These are phyloP conservation scores for Solanum medicagineum DNA, from an alignment of 257 asterid genomes.

Conservation along the genomic window DNA sequence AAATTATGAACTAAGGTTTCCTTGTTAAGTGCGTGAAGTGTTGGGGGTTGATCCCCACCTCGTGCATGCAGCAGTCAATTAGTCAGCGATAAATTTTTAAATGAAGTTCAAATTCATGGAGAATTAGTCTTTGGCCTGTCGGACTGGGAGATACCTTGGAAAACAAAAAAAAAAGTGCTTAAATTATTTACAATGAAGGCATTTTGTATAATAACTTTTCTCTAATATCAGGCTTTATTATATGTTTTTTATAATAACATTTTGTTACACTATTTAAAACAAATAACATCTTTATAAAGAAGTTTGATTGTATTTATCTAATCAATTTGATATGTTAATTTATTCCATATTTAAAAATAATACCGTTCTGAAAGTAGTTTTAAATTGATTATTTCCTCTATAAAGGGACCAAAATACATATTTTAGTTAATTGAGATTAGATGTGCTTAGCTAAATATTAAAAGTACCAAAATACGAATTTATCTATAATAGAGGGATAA, in stretches of 20 bases:
- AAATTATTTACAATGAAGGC: not conserved
- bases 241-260: too few relatives aligned
- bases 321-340: not conserved
- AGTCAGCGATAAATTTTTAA: accelerated
- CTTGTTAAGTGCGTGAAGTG: not conserved
- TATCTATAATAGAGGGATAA: not conserved
- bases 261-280: too few relatives aligned
- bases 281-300: not conserved
- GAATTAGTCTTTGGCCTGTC: too few relatives aligned
- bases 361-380: not conserved
- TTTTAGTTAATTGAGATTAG: not conserved
- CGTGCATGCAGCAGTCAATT: too few relatives aligned
- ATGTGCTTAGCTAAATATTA: not conserved
- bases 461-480: not conserved
- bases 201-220: too few relatives aligned
- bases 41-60: too few relatives aligned
- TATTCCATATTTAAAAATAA: too few relatives aligned
- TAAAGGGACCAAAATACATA: not conserved
- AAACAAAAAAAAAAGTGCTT: not conserved
- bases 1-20: not conserved
- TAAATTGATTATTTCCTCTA: too few relatives aligned
- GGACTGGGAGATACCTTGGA: too few relatives aligned
- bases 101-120: too few relatives aligned
- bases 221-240: too few relatives aligned
- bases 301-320: not conserved